phyloP scores from a whole-genome alignment of 148 eudicot species.

The Rhododendron griersonianum region DNA sequence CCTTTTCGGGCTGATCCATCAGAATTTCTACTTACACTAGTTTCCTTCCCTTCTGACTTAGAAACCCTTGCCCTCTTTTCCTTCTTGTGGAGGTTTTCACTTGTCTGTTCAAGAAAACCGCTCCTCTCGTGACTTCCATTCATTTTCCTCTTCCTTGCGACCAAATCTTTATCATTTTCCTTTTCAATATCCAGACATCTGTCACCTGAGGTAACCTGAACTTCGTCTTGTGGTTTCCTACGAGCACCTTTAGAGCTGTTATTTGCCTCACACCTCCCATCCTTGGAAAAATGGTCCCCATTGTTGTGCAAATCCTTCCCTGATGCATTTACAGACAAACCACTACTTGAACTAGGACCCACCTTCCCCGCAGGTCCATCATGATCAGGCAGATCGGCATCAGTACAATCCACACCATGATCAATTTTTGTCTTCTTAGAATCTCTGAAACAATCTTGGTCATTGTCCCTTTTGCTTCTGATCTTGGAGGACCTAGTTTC shows the following conservation, averaged over 20 bases:
- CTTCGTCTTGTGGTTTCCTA: conserved; percentile 24
- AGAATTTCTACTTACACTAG: conserved; percentile 38
- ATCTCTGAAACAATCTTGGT: conserved; percentile 43
- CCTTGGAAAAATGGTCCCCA: conserved; percentile 31
- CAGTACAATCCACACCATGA: conserved; percentile 23
- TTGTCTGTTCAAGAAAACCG: conserved; percentile 27
- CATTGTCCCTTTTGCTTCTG: conserved; percentile 45
- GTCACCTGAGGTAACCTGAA: conserved; percentile 28
- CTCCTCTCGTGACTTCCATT: conserved; percentile 24
- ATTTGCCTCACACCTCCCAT: conserved; percentile 27
- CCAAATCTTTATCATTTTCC: conserved; percentile 24
- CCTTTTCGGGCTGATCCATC: conserved; percentile 44
- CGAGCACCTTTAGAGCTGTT: conserved; percentile 16
- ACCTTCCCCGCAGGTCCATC: conserved; percentile 36
- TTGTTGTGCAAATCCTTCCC: conserved; percentile 37
- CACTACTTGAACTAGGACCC: conserved; percentile 37
- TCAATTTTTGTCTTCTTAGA: conserved; percentile 61
- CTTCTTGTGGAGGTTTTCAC: conserved; percentile 45
- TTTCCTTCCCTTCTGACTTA: conserved; percentile 53
- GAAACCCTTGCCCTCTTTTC: conserved; percentile 64
- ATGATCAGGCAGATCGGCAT: conserved; percentile 34
- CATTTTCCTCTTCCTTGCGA: conserved; percentile 58
- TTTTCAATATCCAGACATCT: conserved; percentile 29
- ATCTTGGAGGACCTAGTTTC: conserved; percentile 41
- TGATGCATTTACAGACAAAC: conserved; percentile 28